Base-by-base conservation (phyloP, 129 eudicot genomes). In the Calendula officinalis region DNA sequence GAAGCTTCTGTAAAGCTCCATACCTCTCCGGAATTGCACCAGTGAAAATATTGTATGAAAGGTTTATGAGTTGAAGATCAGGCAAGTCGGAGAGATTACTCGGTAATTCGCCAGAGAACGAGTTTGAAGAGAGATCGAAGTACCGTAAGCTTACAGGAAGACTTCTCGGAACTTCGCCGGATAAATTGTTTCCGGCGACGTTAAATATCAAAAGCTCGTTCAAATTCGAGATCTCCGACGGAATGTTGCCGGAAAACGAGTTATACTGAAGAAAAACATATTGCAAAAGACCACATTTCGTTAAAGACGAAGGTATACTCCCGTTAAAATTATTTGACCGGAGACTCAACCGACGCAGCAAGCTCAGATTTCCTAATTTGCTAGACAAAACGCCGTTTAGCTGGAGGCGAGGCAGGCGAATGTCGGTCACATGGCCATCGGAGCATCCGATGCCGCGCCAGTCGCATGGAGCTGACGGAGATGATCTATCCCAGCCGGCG, bases 361-460 rank as follows among this genome's bases (percentile, higher is more conserved):
- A 69, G 78, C 88, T 81, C 63, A 90, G 38, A 71, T 77, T 71
- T 54, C 80, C 65, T 4, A 90, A 30, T 33, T 77, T 66, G 5
- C 58, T 60, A 30, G 84, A 45, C 7, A 89, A 70, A 1, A 73
- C 60, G 14, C 97, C 97, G 38, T 75, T 54, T 64, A 89, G 90
- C 53, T 75, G 82, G 41, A 86, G 82, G 0, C 77, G 80, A 6
- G 97, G 97, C 8, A 89, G 81, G 6, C 91, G 86, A 33, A 89
- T 77, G 70, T 86, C 88, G 5, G 30, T 71, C 49, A 86, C 95
- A 6, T 51, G 79, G 71, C 83, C 68, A 53, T 36, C 30, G 67
- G 62, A 62, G 79, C 97, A 90, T 11, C 49, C 22, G 67, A 90
- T 80, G 14, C 97, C 97, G 13, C 83, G 95, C 97, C 97, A 90